Percentiles rank a stretch among this genome's conserved stretches.
phyloP scores from a whole-genome alignment of 2,329 filamentous ascomycete genomes.

The Dendryphion nanum region DNA sequence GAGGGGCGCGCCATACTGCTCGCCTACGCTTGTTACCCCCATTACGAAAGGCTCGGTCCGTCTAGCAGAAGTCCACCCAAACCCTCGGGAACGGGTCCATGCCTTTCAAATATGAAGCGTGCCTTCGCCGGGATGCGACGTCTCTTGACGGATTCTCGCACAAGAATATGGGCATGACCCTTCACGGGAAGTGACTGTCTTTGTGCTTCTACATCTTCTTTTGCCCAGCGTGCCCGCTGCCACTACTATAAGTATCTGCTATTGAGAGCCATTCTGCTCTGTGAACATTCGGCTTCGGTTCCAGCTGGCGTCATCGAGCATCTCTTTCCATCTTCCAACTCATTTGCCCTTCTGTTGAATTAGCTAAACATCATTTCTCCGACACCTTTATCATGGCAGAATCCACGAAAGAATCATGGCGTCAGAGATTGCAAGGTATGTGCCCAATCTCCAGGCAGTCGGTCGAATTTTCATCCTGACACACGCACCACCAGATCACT shows the following conservation, averaged over 20 bases:
- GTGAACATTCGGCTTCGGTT: too few species aligned
- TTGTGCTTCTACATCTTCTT: not conserved
- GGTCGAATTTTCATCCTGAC: not conserved
- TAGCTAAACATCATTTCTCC: not conserved
- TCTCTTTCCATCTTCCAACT: too few species aligned
- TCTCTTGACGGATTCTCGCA: not conserved
- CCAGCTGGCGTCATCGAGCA: not conserved
- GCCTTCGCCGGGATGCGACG: not conserved
- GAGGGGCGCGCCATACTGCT: too few species aligned
- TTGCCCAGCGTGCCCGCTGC: not conserved
- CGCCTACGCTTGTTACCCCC: too few species aligned
- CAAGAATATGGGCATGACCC: not conserved
- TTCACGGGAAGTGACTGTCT: not conserved
- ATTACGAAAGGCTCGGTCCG: not conserved
- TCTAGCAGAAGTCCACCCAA: not conserved
- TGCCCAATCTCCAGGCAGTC: constrained; percentile 1
- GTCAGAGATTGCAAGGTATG: constrained; percentile 16
- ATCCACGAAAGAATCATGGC: constrained; percentile 8
- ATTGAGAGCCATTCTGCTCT: too few species aligned
- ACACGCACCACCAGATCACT: constrained; percentile 28
- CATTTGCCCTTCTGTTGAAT: too few species aligned
- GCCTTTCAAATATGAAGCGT: not conserved
- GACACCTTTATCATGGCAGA: constrained; percentile 16
- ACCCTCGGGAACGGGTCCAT: not conserved
- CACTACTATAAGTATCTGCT: constrained; percentile 1